Conservation (phyloP, 2,329 filamentous ascomycete species). For the Aspergillus arachidicola region DNA sequence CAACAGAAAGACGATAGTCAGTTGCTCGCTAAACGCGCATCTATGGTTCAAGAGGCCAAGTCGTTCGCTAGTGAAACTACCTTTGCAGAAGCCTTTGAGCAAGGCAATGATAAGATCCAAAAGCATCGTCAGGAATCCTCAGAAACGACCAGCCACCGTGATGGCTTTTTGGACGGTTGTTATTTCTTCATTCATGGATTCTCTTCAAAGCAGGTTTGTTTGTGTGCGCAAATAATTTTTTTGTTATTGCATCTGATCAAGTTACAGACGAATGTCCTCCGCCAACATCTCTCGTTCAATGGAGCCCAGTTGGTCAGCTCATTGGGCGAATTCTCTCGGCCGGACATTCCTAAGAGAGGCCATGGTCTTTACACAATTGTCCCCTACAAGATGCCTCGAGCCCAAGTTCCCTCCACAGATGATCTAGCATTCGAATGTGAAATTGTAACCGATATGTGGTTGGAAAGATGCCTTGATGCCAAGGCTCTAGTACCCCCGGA, state of each 20-base stretch:
- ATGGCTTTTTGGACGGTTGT: conserved; percentile 57
- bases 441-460: conserved; percentile 84
- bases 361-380: conserved; percentile 43
- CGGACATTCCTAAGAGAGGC: conserved; percentile 36
- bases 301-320: conserved; percentile 43
- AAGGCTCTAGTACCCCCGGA: conserved; percentile 71
- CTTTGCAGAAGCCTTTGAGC: conserved; percentile 30
- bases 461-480: conserved; percentile 82
- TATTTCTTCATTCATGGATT: conserved; percentile 66
- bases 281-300: conserved; percentile 44
- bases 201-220: conserved; percentile 53
- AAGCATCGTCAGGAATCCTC: conserved; percentile 17
- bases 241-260: conserved; percentile 15
- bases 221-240: conserved; percentile 34
- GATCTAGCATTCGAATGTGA: conserved; percentile 47
- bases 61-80: conserved; percentile 44
- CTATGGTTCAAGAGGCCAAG: conserved; percentile 35
- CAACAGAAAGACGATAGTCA: conserved; percentile 25
- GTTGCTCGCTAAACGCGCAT: conserved; percentile 18
- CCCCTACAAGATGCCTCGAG: conserved; percentile 38
- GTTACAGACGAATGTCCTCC: conserved; percentile 38
- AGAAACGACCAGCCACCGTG: conserved; percentile 31
- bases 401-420: conserved; percentile 40
- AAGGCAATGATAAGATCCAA: background rate
- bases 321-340: conserved; percentile 36